Evolutionary conservation across 495 filamentous ascomycete species (phyloP), one percentile per base, ranked within the genome.

Genomic region (Penicillium daleae): DNA sequence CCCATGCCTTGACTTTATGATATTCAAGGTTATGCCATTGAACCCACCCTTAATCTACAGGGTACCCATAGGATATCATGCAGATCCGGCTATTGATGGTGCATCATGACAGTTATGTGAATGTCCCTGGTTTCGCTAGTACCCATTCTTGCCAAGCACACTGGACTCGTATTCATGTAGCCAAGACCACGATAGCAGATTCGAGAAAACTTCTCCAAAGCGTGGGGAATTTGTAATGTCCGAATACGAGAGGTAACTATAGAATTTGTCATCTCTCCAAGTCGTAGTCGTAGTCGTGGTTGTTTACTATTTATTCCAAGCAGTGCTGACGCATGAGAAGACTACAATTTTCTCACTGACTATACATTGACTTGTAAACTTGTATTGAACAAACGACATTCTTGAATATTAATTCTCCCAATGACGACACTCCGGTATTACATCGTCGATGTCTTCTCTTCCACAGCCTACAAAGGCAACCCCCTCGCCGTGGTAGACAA

Each of bases 401-500:
- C 39, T 6, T 10, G 19, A 17, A 42, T 4, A 21, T 42, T 4
- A 42, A 6, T 1, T 42, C n/a, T 3, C 42, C 7, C 19, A 46
- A 46, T 46, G 42, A 4, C 42, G 12, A 46, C 42, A 19, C 42
- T 46, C 4, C 42, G 2, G 10, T 46, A 46, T 4, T 22, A 3
- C 8, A 46, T 46, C 19, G 24, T 46, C 42, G 42, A 46, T 9
- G 42, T 46, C 42, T 46, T 46, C 42, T 46, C 42, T 9, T 46
- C 42, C 19, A 46, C 42, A 24, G 42, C 42, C 42, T 46, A 46
- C 42, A 46, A 46, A 46, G 42, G 42, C 42, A 46, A 46, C 9
- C 42, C 42, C 1, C 42, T 46, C 42, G 42, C 42, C 21, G 66
- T 68, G 10, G 66, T 68, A 26, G 22, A 62, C 33, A 63, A 58